Base-by-base conservation (phyloP, 768 basidiomycete genomes). In the Hypholoma sublateritium region DNA sequence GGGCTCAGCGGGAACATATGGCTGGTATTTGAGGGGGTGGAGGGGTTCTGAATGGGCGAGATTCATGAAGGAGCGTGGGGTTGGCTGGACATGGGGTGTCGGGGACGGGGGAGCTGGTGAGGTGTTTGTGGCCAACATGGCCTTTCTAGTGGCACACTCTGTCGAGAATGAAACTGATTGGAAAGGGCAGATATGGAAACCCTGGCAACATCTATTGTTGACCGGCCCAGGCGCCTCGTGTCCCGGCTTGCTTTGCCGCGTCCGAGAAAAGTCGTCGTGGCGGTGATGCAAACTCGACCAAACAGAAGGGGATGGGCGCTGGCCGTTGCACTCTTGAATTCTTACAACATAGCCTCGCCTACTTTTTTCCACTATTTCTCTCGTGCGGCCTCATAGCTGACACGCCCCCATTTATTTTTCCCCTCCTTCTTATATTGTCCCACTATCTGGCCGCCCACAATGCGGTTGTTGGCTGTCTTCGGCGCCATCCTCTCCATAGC, bases 381-480 rank as follows among this genome's bases (percentile, higher is more conserved):
- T 44, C 52, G 39, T 32, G 47, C 56, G 39, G 42, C 32, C 24
- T 45, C 51, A 48, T 46, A 22, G 44, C 13, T 50, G 32, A 16
- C 45, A 42, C 50, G 35, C 41, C 41, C 45, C 53, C 48, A 16
- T 35, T 56, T 59, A 57, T n/a, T 47, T 62, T 58, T 59, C 53
- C 60, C 41, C 35, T 52, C 56, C 59, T 61, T 60, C 44, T 54
- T 53, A 49, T 46, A 57, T 53, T 54, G 61, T 51, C 50, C 55
- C 49, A 36, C 51, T 32, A 44, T 49, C 58, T 60, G 58, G 50
- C 41, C 47, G 21, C 49, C 51, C 56, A 60, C 47, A 61, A 81
- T 83, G 80, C 79, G 80, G 77, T 73, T 83, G 61, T 62, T 72
- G 54, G 68, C 77, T 72, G 71, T 80, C 62, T 64, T 82, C 55